A percentile compares a stretch with the other conserved stretches of the same genome.
phyloP scores from a whole-genome alignment of 176 grass and related monocot genomes.

The Aegilops umbellulata region DNA sequence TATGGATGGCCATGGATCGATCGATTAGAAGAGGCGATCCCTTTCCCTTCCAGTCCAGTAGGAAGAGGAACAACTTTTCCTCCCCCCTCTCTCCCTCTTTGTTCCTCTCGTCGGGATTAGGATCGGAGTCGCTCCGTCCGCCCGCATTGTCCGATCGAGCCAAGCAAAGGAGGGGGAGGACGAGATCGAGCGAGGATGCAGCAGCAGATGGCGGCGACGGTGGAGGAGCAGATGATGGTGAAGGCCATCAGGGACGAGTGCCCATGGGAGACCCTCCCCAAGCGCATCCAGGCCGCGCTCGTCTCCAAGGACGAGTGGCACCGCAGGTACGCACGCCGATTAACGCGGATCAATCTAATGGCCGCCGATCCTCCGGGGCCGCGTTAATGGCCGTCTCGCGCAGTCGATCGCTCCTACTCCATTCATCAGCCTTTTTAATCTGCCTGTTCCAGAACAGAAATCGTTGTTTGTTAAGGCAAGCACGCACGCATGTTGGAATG shows the following conservation, averaged over 20 bases:
- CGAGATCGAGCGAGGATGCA: slow-evolving; percentile 24
- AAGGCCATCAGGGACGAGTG: slow-evolving; percentile 85
- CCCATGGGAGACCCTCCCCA: slow-evolving; percentile 71
- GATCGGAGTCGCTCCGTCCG: not conserved
- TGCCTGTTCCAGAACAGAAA: not conserved
- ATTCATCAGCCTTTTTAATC: too few relatives aligned
- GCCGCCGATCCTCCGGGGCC: not conserved
- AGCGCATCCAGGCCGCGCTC: slow-evolving; percentile 63
- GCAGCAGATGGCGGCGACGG: slow-evolving; percentile 53
- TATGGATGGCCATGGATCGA: too few relatives aligned
- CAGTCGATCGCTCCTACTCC: not conserved
- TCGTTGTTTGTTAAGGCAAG: too few relatives aligned
- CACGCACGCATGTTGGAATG: not conserved
- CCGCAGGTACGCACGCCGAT: slow-evolving; percentile 34
- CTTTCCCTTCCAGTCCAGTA: too few relatives aligned
- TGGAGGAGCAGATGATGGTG: slow-evolving; percentile 87
- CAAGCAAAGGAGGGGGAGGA: not conserved
- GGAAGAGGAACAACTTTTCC: too few relatives aligned
- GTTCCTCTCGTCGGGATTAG: not conserved
- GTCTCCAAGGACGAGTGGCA: slow-evolving; percentile 87
- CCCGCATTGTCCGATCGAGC: not conserved
- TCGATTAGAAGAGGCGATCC: too few relatives aligned
- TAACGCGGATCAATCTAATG: not conserved
- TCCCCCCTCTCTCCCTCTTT: not conserved
- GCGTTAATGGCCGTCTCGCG: not conserved